Evolutionary conservation across 2,329 filamentous ascomycete species (phyloP).

Genomic region (Zymoseptoria brevis): DNA sequence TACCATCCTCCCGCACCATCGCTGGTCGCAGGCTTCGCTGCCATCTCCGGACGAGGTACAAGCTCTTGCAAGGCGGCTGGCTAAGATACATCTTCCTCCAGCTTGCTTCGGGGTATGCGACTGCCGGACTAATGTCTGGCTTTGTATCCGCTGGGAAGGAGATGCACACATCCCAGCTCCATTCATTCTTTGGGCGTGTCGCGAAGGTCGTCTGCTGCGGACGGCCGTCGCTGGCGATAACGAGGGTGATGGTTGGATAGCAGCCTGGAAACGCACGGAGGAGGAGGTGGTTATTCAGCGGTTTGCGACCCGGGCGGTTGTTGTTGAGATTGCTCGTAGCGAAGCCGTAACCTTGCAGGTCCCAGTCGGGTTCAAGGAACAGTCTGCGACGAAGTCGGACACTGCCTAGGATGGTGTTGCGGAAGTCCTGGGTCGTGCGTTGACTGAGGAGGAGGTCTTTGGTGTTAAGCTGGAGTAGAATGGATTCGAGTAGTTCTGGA

Average conservation of each 20-base stretch:
- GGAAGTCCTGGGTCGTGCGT: conserved; percentile 25
- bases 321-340: conserved; percentile 11
- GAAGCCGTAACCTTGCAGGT: conserved; percentile 20
- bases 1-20: conserved; percentile 21
- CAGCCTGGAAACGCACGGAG: conserved; percentile 26
- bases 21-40: conserved; percentile 21
- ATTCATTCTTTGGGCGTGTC: conserved; percentile 15
- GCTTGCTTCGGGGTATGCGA: conserved; percentile 24
- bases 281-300: conserved; percentile 30
- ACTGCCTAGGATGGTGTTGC: conserved; percentile 21
- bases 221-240: conserved; percentile 20
- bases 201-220: not conserved
- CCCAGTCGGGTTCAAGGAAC: conserved; percentile 30
- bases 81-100: conserved; percentile 31
- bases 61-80: conserved; percentile 27
- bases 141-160: conserved; percentile 23
- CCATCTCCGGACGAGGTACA: conserved; percentile 27
- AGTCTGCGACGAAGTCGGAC: conserved; percentile 26
- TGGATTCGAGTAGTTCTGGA: conserved; percentile 33
- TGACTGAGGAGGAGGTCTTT: conserved; percentile 30
- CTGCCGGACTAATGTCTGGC: conserved; percentile 14
- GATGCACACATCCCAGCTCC: conserved; percentile 30
- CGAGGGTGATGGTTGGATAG: conserved; percentile 30
- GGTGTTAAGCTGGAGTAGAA: conserved; percentile 28
- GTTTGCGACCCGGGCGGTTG: conserved; percentile 22